Conservation (phyloP, 2,329 filamentous ascomycete species). For the Aspergillus floridensis region DNA sequence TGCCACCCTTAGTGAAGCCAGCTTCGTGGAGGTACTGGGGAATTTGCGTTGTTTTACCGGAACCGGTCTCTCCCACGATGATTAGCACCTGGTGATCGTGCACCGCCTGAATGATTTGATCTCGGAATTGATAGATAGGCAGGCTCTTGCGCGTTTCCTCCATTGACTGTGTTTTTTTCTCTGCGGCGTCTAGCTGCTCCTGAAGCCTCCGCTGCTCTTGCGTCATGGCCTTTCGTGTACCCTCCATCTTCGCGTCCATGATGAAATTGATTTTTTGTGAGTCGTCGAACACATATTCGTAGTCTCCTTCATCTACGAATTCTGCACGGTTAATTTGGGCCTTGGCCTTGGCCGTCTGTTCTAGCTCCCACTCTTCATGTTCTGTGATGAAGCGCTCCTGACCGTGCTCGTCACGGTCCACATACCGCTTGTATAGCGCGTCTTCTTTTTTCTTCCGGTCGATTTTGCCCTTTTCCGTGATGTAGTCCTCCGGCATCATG, state of each 20-base stretch:
- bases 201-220: slow-evolving; percentile 77
- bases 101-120: slow-evolving; percentile 84
- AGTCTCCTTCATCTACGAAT: slow-evolving; percentile 74
- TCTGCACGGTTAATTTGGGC: slow-evolving; percentile 76
- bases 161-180: slow-evolving; percentile 82
- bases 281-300: slow-evolving; percentile 91
- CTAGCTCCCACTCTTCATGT: slow-evolving; percentile 92
- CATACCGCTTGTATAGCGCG: slow-evolving; percentile 83
- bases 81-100: slow-evolving; percentile 82
- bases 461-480: slow-evolving; percentile 88
- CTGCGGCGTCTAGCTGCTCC: slow-evolving; percentile 80
- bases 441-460: slow-evolving; percentile 84
- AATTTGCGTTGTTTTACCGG: slow-evolving; percentile 92
- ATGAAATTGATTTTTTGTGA: slow-evolving; percentile 83
- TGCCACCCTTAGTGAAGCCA: slow-evolving; percentile 77
- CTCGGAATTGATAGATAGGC: slow-evolving; percentile 83
- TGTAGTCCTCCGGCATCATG: slow-evolving; percentile 89
- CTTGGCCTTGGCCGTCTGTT: slow-evolving; percentile 84
- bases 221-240: slow-evolving; percentile 68
- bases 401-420: slow-evolving; percentile 81
- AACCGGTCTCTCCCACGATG: slow-evolving; percentile 91
- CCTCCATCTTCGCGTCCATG: slow-evolving; percentile 68
- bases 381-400: slow-evolving; percentile 89
- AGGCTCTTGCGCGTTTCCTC: slow-evolving; percentile 87
- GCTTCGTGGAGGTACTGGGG: slow-evolving; percentile 92